Evolutionary conservation across 345 rosid genomes (phyloP).

Genomic region (Balakata baccata): DNA sequence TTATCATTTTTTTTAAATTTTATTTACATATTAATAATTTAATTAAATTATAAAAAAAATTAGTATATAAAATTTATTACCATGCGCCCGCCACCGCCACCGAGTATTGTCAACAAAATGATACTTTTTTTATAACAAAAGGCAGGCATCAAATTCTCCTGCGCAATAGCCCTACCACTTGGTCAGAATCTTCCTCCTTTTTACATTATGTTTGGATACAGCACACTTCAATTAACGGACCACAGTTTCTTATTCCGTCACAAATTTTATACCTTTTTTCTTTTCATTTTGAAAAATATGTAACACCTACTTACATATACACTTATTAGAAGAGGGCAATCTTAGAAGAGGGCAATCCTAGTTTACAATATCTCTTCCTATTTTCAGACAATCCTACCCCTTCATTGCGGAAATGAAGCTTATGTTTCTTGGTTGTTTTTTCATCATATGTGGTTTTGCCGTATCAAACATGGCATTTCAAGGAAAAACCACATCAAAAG

Average conservation of each 20-base stretch:
- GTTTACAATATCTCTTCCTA: not conserved
- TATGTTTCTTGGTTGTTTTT: slow-evolving; percentile 18
- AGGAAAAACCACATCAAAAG: slow-evolving; percentile 6
- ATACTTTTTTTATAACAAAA: too few relatives aligned
- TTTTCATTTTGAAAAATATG: too few relatives aligned
- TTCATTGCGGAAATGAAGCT: slow-evolving; percentile 18
- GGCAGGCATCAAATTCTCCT: too few relatives aligned
- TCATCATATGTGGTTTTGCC: slow-evolving; percentile 19
- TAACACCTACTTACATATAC: not conserved
- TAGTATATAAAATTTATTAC: too few relatives aligned
- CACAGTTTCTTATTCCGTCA: not conserved
- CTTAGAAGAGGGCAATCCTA: not conserved
- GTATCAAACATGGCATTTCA: slow-evolving; percentile 15
- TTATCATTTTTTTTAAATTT: too few relatives aligned
- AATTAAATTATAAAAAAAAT: too few relatives aligned
- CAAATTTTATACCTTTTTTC: too few relatives aligned
- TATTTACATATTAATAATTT: too few relatives aligned
- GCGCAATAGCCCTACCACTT: slow-evolving; percentile 5
- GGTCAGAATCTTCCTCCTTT: not conserved
- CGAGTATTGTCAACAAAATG: too few relatives aligned
- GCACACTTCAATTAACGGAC: not conserved
- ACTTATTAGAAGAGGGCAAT: not conserved
- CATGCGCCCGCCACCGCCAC: too few relatives aligned
- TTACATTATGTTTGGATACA: not conserved
- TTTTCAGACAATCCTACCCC: not conserved